Evolutionary conservation across 495 filamentous ascomycete species (phyloP).

Genomic region (Penicillium argentinense): DNA sequence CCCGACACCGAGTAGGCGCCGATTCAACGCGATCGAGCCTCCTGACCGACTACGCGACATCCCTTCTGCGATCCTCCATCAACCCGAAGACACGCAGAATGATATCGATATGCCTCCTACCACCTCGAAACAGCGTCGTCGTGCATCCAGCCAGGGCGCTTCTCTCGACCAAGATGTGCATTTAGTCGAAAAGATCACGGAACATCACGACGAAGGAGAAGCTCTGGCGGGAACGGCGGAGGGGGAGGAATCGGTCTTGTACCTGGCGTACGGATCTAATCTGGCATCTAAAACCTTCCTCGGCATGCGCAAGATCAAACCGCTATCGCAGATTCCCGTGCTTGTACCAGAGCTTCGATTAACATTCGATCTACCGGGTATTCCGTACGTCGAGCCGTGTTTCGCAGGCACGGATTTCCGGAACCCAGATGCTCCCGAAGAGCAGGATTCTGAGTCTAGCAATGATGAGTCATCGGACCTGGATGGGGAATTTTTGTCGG

Average conservation of each 20-base stretch:
- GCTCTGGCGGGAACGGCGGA: conserved; percentile 1
- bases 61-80: conserved; percentile 1
- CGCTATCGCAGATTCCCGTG: conserved; percentile 75
- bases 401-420: conserved; percentile 78
- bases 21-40: conserved; percentile 21
- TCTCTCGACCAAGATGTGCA: conserved; percentile 27
- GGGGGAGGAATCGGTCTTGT: conserved; percentile 63
- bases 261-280: conserved; percentile 96
- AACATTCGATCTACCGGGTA: conserved; percentile 80
- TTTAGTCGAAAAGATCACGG: conserved; percentile 26
- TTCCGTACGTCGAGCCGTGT: conserved; percentile 88
- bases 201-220: conserved; percentile 11
- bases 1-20: conserved; percentile 4
- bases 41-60: conserved; percentile 13
- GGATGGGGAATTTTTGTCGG: conserved; percentile 22
- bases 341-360: conserved; percentile 73
- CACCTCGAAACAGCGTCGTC: conserved; percentile 21
- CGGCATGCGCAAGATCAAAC: conserved; percentile 71
- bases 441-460: conserved; percentile 8
- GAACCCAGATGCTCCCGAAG: conserved; percentile 31
- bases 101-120: conserved; percentile 11
- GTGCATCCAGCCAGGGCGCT: conserved; percentile 13
- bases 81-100: conserved; percentile 2
- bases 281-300: conserved; percentile 73
- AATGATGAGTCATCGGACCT: conserved; percentile 6